Evolutionary conservation across 2,329 filamentous ascomycete species (phyloP).

Genomic region (Penicillium sp.): DNA sequence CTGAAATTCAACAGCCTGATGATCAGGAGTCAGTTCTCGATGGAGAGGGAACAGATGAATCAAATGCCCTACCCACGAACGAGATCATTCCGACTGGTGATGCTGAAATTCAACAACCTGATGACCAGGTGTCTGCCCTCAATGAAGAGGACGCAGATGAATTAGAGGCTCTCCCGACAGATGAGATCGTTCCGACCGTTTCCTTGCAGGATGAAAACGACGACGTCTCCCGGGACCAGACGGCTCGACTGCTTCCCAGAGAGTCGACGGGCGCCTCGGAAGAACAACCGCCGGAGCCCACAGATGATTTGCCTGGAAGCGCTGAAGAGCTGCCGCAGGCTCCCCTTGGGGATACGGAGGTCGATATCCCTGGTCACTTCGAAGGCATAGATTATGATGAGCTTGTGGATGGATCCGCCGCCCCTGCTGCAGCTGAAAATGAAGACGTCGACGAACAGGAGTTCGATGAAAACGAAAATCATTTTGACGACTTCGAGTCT

Average conservation of each 20-base stretch:
- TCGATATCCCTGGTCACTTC: constrained; percentile 10
- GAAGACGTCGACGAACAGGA: constrained; percentile 26
- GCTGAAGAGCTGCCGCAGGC: constrained; percentile 34
- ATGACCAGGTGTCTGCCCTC: constrained; percentile 9
- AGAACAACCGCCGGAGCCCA: constrained; percentile 18
- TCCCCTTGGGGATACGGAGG: constrained; percentile 15
- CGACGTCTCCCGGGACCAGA: constrained; percentile 17
- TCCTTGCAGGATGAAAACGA: constrained; percentile 11
- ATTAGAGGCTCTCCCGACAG: constrained; percentile 9
- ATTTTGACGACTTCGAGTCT: constrained; percentile 41
- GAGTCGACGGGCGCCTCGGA: constrained; percentile 9
- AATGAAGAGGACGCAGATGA: constrained; percentile 12
- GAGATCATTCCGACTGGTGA: neutral
- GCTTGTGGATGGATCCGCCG: constrained; percentile 17
- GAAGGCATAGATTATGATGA: constrained; percentile 18
- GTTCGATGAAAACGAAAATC: constrained; percentile 30
- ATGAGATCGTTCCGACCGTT: constrained; percentile 14
- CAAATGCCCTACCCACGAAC: constrained; percentile 3
- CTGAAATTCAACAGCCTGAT: constrained; percentile 4
- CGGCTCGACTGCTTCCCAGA: constrained; percentile 20
- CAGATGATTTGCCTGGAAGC: constrained; percentile 33
- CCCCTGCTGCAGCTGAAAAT: constrained; percentile 5
- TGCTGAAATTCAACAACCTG: constrained; percentile 4
- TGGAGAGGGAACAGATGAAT: constrained; percentile 9
- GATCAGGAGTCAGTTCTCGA: constrained; percentile 12